Evolutionary conservation across 148 eudicot species (phyloP).

Genomic region (Polygonum aviculare): DNA sequence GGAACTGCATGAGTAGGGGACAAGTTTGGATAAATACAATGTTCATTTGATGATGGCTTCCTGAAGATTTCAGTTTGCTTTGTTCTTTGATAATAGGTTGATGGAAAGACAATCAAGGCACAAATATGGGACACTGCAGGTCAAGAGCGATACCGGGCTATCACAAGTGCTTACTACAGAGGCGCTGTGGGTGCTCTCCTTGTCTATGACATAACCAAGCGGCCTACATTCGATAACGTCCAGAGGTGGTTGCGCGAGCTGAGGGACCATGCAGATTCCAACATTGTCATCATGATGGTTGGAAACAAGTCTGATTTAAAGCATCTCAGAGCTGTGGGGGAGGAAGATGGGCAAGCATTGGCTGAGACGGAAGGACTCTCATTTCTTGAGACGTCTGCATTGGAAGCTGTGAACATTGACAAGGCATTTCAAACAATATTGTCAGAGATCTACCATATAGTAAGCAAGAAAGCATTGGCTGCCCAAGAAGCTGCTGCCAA

Average conservation of each 20-base stretch:
- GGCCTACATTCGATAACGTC: conserved; percentile 32
- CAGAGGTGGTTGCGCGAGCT: conserved; percentile 36
- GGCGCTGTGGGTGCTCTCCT: conserved; percentile 40
- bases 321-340: conserved; percentile 32
- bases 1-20: neutral
- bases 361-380: conserved; percentile 36
- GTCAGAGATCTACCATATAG: conserved; percentile 30
- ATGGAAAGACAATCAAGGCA: conserved; percentile 36
- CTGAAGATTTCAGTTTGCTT: neutral
- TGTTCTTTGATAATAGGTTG: conserved; percentile 20
- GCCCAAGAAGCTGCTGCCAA: conserved; percentile 30
- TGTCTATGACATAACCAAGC: conserved; percentile 37
- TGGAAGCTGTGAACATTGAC: conserved; percentile 36
- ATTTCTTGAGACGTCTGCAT: conserved; percentile 36
- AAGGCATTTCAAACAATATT: conserved; percentile 34
- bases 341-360: conserved; percentile 26
- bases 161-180: conserved; percentile 39
- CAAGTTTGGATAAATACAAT: neutral
- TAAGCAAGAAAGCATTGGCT: conserved; percentile 40
- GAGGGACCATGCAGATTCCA: conserved; percentile 39
- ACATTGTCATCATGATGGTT: conserved; percentile 39
- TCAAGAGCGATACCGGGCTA: conserved; percentile 37
- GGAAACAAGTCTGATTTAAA: conserved; percentile 41
- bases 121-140: conserved; percentile 45
- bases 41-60: neutral